Evolutionary conservation across 345 rosid genomes (phyloP), one percentile per base, ranked within the genome.

Genomic region (Fremontodendron californicum): DNA sequence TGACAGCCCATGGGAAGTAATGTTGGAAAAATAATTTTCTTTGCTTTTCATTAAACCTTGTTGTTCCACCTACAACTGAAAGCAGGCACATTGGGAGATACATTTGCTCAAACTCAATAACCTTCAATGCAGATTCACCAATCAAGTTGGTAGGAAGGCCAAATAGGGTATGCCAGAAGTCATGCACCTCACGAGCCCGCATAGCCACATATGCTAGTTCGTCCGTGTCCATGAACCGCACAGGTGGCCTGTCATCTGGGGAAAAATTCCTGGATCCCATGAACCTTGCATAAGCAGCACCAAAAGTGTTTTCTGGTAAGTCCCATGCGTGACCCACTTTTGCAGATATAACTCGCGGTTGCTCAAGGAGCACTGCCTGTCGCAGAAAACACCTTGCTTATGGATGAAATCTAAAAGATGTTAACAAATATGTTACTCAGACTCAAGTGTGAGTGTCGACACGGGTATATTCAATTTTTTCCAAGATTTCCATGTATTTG

Each of bases 201-300:
- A 87, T 92, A 0, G 93, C 88, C 12, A 90, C 92, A 3, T 87
- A 89, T 45, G 97, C 93, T 39, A 90, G 71, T 46, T 89, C 94
- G 52, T 92, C 90, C 1, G 90, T 92, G 48, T 92, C 94, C 93
- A 90, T 87, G 84, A 92, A 92, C 10, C 97, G 88, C 74, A 89
- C 92, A 0, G 93, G 93, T 0, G 94, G 97, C 0, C 94, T 89
- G 18, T 90, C 94, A 80, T 90, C 92, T 0, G 93, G 91, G 6
- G 92, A 90, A 75, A 92, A 92, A 82, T 90, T 89, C 78, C 93
- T 84, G n/a, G 97, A 90, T 74, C 95, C 97, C 95, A 89, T 88
- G 88, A 92, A 90, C 76, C 74, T 89, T 27, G 95, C 97, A 75
- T 90, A 92, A 2, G 97, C 91, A 79, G 93, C 95, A 75, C 97